A percentile compares a stretch with the other conserved stretches of the same genome.
These are phyloP conservation scores for Entamoeba invadens DNA, from an alignment of 208 protist genomes.

Conservation along the genomic window DNA sequence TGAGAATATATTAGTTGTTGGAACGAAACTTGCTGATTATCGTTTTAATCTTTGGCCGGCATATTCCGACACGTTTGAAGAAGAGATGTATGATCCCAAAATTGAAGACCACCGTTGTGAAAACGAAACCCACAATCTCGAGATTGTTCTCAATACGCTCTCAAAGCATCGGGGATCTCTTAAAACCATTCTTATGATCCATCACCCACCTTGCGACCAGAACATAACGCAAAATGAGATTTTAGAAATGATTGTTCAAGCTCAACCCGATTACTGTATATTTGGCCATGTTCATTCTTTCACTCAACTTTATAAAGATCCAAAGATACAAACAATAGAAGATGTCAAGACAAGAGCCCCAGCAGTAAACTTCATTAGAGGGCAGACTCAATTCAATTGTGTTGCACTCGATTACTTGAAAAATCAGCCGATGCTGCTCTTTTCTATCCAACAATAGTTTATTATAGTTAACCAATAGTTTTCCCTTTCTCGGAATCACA, in stretches of 20 bases:
- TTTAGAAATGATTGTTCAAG: not conserved
- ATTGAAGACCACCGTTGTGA: not conserved
- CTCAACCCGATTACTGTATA: not conserved
- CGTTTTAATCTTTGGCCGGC: not conserved
- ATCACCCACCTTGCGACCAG: not conserved
- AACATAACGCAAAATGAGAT: not conserved
- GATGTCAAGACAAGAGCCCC: not conserved
- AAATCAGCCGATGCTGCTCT: not conserved
- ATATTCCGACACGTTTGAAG: not conserved
- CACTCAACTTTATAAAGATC: not conserved
- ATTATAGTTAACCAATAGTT: no score
- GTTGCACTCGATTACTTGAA: not conserved
- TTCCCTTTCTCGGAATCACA: no score
- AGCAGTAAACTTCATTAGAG: not conserved
- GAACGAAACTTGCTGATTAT: not conserved
- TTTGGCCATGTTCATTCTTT: not conserved
- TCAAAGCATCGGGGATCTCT: not conserved
- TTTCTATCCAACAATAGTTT: not conserved
- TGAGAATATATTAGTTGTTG: not conserved
- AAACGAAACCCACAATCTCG: not conserved
- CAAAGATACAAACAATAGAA: not conserved
- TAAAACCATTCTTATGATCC: not conserved
- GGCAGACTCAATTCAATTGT: not conserved
- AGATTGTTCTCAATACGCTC: not conserved
- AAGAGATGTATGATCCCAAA: not conserved